A percentile compares a stretch with the other conserved stretches of the same genome.
phyloP scores from a whole-genome alignment of 1,284 basidiomycete genomes.

The Heterobasidion parviporum region DNA sequence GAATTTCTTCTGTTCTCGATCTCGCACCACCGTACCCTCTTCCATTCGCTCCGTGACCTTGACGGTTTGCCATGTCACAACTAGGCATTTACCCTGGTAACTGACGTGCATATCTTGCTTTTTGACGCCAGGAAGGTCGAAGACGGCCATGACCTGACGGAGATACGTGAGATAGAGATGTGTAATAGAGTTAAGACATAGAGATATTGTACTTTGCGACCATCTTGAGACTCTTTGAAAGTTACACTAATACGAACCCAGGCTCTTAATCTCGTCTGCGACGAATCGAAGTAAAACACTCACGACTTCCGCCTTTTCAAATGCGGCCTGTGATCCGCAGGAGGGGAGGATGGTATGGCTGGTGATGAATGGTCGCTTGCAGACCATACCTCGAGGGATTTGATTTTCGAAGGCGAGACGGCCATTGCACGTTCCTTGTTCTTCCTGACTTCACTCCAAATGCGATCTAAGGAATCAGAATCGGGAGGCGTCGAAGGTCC shows the following conservation, averaged over 20 bases:
- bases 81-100: conserved; percentile 51
- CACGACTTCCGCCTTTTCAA: conserved; percentile 52
- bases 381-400: conserved; percentile 43
- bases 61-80: conserved; percentile 58
- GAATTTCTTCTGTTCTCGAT: conserved; percentile 47
- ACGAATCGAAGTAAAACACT: conserved; percentile 13
- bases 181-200: conserved; percentile 16
- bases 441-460: conserved; percentile 57
- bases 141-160: conserved; percentile 32
- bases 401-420: conserved; percentile 55
- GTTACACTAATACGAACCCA: conserved; percentile 35
- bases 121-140: conserved; percentile 56
- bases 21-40: conserved; percentile 47
- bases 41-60: conserved; percentile 52
- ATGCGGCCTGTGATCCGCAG: conserved; percentile 20
- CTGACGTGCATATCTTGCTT: conserved; percentile 69
- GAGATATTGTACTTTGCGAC: conserved; percentile 39
- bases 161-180: not conserved
- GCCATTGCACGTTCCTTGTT: conserved; percentile 57
- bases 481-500: conserved; percentile 30
- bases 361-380: conserved; percentile 19
- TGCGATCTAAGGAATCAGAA: conserved; percentile 38
- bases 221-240: conserved; percentile 59
- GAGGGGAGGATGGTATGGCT: conserved; percentile 3
- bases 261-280: no score